Base-by-base conservation (phyloP, 306 rosid species). In the Lagenaria siceraria region DNA sequence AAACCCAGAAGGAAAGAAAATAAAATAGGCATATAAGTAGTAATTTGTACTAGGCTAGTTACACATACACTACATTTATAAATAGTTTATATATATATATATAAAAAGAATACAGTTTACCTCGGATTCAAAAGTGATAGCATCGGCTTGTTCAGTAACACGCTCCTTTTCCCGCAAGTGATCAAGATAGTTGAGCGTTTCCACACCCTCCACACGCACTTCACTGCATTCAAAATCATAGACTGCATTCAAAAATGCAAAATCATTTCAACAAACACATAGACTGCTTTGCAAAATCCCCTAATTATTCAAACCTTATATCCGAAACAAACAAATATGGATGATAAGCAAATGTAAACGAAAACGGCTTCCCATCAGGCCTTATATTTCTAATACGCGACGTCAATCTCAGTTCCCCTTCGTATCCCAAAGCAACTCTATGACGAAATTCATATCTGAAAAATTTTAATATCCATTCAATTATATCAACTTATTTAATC, bases 131-230 rank as follows among this genome's bases (percentile, higher is more conserved):
- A 92, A 88, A 10, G 92, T 89, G 62, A 92, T 78, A 54, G 92
- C 88, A 86, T 90, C 90, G 76, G 92, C 97, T 85, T 92, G 97
- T 83, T 92, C 96, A 65, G 97, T 90, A 73, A 82, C 80, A 18
- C 92, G 82, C 81, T 90, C 89, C 81, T 76, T 84, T 36, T 84
- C 78, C 87, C 86, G 86, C 85, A 92, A 82, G 81, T 90, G 89
- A 82, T 92, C 96, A 82, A 92, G 84, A 87, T 90, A 92, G 85
- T 92, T 93, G 70, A 84, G 78, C 65, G 96, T 92, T 88, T 92
- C 98, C 54, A 90, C 65, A 77, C 98, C 94, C 86, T 90, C 98
- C 66, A 92, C 81, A 19, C 94, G 89, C 76, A 92, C 98, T 83
- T 90, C 98, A 77, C 96, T 78, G n/a, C n/a, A n/a, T n/a, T n/a